Evolutionary conservation across 352 stramenopile species (phyloP), one percentile per base, ranked within the genome.

Genomic region (Pythium brassicae): DNA sequence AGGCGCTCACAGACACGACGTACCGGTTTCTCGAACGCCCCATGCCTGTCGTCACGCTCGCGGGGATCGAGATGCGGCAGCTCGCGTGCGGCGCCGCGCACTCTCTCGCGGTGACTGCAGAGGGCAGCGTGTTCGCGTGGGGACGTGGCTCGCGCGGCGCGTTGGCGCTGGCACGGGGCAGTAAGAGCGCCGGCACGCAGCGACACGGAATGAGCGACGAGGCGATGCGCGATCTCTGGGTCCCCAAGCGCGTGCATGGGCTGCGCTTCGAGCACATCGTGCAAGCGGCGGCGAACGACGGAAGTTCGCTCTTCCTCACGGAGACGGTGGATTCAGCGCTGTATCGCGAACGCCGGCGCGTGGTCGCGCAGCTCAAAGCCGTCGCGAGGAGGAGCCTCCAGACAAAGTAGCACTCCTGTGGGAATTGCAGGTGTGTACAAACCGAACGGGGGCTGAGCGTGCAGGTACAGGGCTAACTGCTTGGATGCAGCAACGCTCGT

Each of bases 101-200:
- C 49, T 78, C 73, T 7, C 44, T 92, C 15, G 77, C 75, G 23
- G 68, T 86, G 15, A 89, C 76, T 3, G 61, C 56, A 8, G 19
- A 61, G 1, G 75, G 78, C 3, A 68, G 71, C 6, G 74, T 89
- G 22, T 87, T 82, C 35, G 72, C 76, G 9, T 92, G 81, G 81
- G 78, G 81, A 15, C 69, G 72, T 48, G 78, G 78, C 4, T 45
- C 50, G 12, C 64, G 59, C 9, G 81, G 81, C 2, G 75, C 86
- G 37, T 61, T 89, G 3, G 79, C 71, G 0, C 74, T 71, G 20
- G 23, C 59, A 2, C 34, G 35, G 8, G 55, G 2, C 4, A 50
- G 22, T 20, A 45, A 25, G 17, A 44, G 12, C n/a, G 20, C n/a
- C 22, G n/a, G 5, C 29, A 53, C 27, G 29, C 32, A 20, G 19